These are phyloP conservation scores for Cyphellophora europaea DNA, from an alignment of 2,329 filamentous ascomycete genomes.

Conservation along the genomic window DNA sequence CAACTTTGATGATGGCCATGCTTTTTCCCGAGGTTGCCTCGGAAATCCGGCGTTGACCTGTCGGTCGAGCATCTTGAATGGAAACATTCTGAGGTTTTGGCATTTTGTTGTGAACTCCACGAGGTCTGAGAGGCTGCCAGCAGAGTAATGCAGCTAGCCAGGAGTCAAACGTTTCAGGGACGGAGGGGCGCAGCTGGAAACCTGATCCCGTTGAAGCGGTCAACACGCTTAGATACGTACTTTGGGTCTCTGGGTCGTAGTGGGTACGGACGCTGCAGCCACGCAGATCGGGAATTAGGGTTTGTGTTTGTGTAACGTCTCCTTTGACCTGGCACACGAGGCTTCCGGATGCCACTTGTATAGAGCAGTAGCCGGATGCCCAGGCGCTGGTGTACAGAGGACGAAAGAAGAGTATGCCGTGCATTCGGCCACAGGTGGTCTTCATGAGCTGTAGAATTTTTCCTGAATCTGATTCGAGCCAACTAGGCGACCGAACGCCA, in stretches of 20 bases:
- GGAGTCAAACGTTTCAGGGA: conserved; percentile 42
- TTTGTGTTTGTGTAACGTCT: conserved; percentile 37
- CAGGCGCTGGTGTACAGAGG: conserved; percentile 32
- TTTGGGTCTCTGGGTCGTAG: conserved; percentile 35
- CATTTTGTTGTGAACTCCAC: conserved; percentile 41
- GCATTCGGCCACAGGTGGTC: conserved; percentile 42
- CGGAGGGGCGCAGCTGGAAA: conserved; percentile 38
- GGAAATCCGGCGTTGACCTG: conserved; percentile 35
- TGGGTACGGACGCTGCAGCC: conserved; percentile 40
- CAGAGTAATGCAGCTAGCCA: conserved; percentile 43
- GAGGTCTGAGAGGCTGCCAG: conserved; percentile 42
- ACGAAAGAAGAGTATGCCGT: conserved; percentile 42
- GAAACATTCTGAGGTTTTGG: conserved; percentile 37
- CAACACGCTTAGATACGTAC: conserved; percentile 38
- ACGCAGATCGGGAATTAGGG: conserved; percentile 39
- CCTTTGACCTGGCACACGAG: conserved; percentile 42
- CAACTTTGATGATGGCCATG: conserved; percentile 86
- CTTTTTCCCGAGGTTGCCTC: conserved; percentile 51
- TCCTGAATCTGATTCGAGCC: conserved; percentile 35
- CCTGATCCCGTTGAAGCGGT: conserved; percentile 38
- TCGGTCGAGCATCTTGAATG: conserved; percentile 32
- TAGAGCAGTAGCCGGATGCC: conserved; percentile 42
- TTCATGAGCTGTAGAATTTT: conserved; percentile 43
- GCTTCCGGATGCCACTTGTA: conserved; percentile 41
- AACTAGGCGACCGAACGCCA: conserved; percentile 23